phyloP scores from a whole-genome alignment of 2,329 filamentous ascomycete species.

The Pezizomycotina sp. region DNA sequence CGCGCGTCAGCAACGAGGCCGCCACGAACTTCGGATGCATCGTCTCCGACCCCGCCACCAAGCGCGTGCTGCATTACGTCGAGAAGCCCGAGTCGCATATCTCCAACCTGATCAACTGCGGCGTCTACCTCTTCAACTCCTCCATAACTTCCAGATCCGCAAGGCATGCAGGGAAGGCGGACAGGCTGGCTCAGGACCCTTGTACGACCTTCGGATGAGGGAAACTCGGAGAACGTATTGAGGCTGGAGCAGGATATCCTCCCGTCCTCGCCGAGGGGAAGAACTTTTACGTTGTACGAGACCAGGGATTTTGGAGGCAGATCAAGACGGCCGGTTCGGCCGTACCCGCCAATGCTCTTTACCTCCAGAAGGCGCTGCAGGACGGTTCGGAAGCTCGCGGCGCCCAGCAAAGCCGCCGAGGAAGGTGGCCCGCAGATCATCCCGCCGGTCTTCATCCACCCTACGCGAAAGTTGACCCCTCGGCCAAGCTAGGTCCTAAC shows the following conservation, averaged over 20 bases:
- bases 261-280: slow-evolving; percentile 85
- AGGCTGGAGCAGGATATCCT: slow-evolving; percentile 95
- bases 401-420: slow-evolving; percentile 21
- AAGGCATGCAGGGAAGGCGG: slow-evolving; percentile 88
- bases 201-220: slow-evolving; percentile 58
- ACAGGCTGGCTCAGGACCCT: slow-evolving; percentile 85
- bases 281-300: slow-evolving; percentile 96
- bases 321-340: slow-evolving; percentile 98
- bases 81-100: slow-evolving; percentile 98
- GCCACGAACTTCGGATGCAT: slow-evolving; percentile 97
- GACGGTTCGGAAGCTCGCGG: slow-evolving; percentile 65
- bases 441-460: slow-evolving; percentile 32
- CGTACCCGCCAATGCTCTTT: slow-evolving; percentile 89
- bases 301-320: slow-evolving; percentile 99
- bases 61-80: slow-evolving; percentile 94
- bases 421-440: background rate
- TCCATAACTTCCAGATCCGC: slow-evolving; percentile 92
- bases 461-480: slow-evolving; percentile 74
- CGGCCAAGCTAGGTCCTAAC: slow-evolving; percentile 90
- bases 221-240: slow-evolving; percentile 67
- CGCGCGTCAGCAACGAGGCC: slow-evolving; percentile 71
- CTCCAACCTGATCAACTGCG: slow-evolving; percentile 97
- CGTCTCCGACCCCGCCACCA: slow-evolving; percentile 81
- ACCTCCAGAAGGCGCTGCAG: slow-evolving; percentile 87
- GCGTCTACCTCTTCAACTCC: slow-evolving; percentile 91